phyloP scores from a whole-genome alignment of 2,329 filamentous ascomycete species.

The Lasiodiplodia sp. region DNA sequence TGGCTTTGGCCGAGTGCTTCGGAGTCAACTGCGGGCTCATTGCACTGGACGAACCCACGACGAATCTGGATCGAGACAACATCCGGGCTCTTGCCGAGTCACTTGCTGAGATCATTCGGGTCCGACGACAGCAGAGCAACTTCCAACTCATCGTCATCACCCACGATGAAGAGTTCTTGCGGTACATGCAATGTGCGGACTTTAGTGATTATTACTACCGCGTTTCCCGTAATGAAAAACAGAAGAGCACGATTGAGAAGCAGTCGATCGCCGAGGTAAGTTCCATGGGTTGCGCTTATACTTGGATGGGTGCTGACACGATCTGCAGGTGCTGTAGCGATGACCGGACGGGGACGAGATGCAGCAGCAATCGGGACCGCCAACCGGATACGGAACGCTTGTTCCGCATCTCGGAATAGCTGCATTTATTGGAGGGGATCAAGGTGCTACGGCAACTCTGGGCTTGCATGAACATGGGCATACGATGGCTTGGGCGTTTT shows the following conservation, averaged over 20 bases:
- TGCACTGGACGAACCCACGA: slow-evolving; percentile 96
- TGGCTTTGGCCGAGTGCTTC: slow-evolving; percentile 95
- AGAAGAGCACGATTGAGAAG: slow-evolving; percentile 86
- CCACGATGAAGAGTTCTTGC: slow-evolving; percentile 95
- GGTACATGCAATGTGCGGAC: slow-evolving; percentile 91
- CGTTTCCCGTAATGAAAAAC: slow-evolving; percentile 80
- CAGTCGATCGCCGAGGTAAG: slow-evolving; percentile 53
- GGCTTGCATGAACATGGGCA: background rate
- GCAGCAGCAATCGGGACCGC: background rate
- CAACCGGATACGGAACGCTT: background rate
- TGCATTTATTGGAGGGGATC: background rate
- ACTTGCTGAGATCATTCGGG: slow-evolving; percentile 84
- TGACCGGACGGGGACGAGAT: background rate
- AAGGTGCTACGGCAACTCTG: slow-evolving; percentile 3
- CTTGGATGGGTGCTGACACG: background rate
- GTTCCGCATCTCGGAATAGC: slow-evolving; percentile 17
- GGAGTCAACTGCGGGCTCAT: slow-evolving; percentile 95
- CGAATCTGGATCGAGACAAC: slow-evolving; percentile 94
- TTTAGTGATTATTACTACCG: slow-evolving; percentile 93
- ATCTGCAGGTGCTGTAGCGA: slow-evolving; percentile 20
- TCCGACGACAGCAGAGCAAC: slow-evolving; percentile 84
- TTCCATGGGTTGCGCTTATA: background rate
- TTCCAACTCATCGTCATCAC: slow-evolving; percentile 99
- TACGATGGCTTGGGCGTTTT: background rate
- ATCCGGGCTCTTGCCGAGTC: slow-evolving; percentile 87